These are phyloP conservation scores for Aspergillus sojae DNA, from an alignment of 2,329 filamentous ascomycete genomes.

Conservation along the genomic window DNA sequence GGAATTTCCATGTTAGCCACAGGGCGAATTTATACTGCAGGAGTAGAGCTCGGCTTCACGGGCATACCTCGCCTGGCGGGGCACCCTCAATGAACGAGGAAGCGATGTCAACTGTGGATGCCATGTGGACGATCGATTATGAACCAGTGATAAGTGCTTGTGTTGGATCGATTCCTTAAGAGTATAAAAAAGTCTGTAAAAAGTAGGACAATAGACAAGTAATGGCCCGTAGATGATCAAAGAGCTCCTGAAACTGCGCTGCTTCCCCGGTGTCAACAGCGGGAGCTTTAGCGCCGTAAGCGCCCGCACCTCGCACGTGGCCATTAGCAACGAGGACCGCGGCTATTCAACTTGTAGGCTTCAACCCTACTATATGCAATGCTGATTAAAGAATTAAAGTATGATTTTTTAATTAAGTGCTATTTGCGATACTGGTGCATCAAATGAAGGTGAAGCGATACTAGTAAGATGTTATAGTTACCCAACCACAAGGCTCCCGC, in stretches of 20 bases:
- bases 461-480: neutral
- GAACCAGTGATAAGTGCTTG: no score
- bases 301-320: conserved; percentile 22
- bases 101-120: conserved; percentile 60
- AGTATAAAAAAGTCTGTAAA: neutral
- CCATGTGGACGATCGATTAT: conserved; percentile 33
- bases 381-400: neutral
- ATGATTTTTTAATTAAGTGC: neutral
- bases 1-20: conserved; percentile 19
- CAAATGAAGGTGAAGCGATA: neutral
- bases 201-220: neutral
- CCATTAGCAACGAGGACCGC: neutral
- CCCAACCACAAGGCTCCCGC: neutral
- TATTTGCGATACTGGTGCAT: neutral
- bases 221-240: conserved; percentile 1
- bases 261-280: conserved; percentile 24
- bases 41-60: neutral
- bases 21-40: conserved; percentile 12
- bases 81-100: conserved; percentile 91
- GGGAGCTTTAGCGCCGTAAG: conserved; percentile 26
- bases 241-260: conserved; percentile 10
- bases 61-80: conserved; percentile 86
- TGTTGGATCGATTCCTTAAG: neutral
- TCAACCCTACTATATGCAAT: neutral
- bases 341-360: neutral